Evolutionary conservation across 169 alveolate genomes (phyloP), one percentile per base, ranked within the genome.

Genomic region (Plasmodium gallinaceum): DNA sequence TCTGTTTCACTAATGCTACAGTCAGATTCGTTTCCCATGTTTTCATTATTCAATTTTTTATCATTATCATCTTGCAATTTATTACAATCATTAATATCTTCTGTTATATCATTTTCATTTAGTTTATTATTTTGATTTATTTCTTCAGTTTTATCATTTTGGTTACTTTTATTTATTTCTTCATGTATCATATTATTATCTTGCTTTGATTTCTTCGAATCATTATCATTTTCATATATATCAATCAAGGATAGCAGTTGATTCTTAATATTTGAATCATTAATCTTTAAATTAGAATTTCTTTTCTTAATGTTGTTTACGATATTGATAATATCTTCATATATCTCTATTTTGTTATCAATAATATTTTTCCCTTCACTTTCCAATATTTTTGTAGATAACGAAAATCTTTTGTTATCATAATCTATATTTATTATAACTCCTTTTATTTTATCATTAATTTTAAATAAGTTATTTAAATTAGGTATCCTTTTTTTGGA

Each of bases 351-450:
- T 43, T 51, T 54, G 32, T 83, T 24, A 72, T 83, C 91, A 54
- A 83, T 83, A 83, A 83, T 52, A 83, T 83, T 83, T 51, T 16
- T 68, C 4, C 72, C 83, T 10, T 68, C 70, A 14, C 62, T 68
- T 83, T 83, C 91, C 60, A 83, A 68, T 42, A 83, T 68, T 68
- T 83, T 83, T 22, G 85, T 83, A 10, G 91, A 83, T 16, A 83
- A 22, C 26, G 91, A 83, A 66, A 83, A 83, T 68, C 91, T 16
- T 51, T 68, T 83, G 12, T 83, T 83, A 72, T 83, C 71, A 68
- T 83, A 83, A 71, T 83, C 91, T 37, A 83, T 83, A 26, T 83
- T 83, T 52, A 83, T 69, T 68, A 83, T 42, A 24, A 83, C 14
- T 18, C 91, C 91, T 83, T 83, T 83, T 68, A 83, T 51, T 46